Conservation (phyloP, 2,329 filamentous ascomycete species). For the Diaporthe velutina region DNA sequence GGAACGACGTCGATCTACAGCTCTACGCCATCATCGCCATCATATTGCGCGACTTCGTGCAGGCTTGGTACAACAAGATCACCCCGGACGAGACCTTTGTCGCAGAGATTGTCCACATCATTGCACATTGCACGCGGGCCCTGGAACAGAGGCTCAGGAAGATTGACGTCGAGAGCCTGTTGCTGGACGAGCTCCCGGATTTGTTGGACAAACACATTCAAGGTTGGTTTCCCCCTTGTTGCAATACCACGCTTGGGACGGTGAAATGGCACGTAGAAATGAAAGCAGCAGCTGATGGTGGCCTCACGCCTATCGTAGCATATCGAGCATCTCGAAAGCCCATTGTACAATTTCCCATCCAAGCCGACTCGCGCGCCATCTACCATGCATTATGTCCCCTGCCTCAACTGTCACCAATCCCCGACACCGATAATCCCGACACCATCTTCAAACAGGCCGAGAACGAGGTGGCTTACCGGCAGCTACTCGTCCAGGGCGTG, state of each 20-base stretch:
- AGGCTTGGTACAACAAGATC: conserved; percentile 93
- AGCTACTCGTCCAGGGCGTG: conserved; percentile 86
- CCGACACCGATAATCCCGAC: conserved; percentile 64
- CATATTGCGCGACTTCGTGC: conserved; percentile 89
- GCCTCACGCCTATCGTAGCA: conserved; percentile 60
- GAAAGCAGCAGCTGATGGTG: conserved; percentile 39
- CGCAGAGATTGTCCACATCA: conserved; percentile 87
- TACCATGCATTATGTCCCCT: conserved; percentile 90
- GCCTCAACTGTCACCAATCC: conserved; percentile 83
- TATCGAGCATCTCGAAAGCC: conserved; percentile 77
- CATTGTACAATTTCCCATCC: conserved; percentile 69
- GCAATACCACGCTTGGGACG: conserved; percentile 7
- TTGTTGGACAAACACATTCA: conserved; percentile 84
- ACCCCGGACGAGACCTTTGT: conserved; percentile 91
- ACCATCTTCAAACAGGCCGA: conserved; percentile 73
- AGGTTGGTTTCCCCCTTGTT: conserved; percentile 65
- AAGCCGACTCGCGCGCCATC: conserved; percentile 73
- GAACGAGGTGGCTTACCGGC: conserved; percentile 87
- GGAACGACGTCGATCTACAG: conserved; percentile 92
- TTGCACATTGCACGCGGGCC: conserved; percentile 90
- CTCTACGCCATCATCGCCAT: conserved; percentile 94
- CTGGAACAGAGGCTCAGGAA: conserved; percentile 88
- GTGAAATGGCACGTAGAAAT: not conserved
- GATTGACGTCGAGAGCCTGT: conserved; percentile 83
- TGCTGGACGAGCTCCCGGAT: conserved; percentile 90